Conservation (phyloP, 345 rosid genomes). For the Trapa bicornis region DNA sequence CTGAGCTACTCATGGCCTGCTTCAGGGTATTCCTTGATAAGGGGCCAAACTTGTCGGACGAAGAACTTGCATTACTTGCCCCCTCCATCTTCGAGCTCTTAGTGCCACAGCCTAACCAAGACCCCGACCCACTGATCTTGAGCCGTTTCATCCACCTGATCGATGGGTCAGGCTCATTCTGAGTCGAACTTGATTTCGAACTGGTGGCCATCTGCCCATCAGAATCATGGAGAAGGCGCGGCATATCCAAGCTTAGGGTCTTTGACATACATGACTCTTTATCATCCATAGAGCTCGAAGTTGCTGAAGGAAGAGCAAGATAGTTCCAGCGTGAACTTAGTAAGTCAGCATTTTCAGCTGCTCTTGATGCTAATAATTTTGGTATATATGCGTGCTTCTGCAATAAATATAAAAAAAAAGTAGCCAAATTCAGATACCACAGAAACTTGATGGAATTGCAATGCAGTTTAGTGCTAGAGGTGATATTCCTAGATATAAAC, state of each 20-base stretch:
- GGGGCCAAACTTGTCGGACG: slow-evolving; percentile 24
- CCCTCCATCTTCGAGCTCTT: slow-evolving; percentile 31
- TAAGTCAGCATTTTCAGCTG: slow-evolving; percentile 17
- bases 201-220: slow-evolving; percentile 22
- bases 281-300: slow-evolving; percentile 21
- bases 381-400: neutral
- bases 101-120: slow-evolving; percentile 25
- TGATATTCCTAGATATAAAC: neutral
- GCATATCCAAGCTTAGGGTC: slow-evolving; percentile 60
- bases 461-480: neutral
- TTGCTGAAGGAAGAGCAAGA: slow-evolving; percentile 20
- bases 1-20: slow-evolving; percentile 22
- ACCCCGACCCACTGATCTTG: slow-evolving; percentile 26
- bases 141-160: slow-evolving; percentile 82
- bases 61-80: slow-evolving; percentile 11
- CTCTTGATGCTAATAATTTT: slow-evolving; percentile 7
- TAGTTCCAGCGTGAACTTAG: slow-evolving; percentile 44
- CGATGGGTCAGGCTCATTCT: slow-evolving; percentile 20
- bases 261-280: slow-evolving; percentile 48
- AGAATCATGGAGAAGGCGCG: slow-evolving; percentile 27
- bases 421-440: neutral
- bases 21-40: slow-evolving; percentile 22
- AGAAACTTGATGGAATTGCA: slow-evolving; percentile 4
- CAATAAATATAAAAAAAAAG: slow-evolving; percentile 1
- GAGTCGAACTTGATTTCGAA: slow-evolving; percentile 24